Percentiles rank a stretch among this genome's conserved stretches.
phyloP scores from a whole-genome alignment of 441 rosid genomes.

The Mallotus repandus region DNA sequence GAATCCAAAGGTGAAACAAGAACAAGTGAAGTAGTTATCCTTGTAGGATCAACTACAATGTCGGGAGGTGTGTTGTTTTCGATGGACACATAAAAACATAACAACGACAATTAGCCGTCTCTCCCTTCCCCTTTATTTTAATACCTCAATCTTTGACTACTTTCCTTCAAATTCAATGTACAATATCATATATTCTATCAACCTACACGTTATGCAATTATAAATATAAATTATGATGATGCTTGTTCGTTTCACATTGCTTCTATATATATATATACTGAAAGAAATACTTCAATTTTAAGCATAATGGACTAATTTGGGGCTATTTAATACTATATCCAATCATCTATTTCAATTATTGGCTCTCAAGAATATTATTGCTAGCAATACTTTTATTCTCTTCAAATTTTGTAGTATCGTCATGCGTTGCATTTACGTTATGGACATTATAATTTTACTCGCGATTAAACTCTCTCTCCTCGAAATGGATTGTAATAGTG shows the following conservation, averaged over 20 bases:
- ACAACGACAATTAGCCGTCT: conserved; percentile 15
- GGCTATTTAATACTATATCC: not conserved
- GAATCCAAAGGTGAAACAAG: conserved; percentile 9
- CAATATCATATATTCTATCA: no score
- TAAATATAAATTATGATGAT: no score
- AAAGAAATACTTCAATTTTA: not conserved
- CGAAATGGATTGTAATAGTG: not conserved
- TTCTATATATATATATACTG: no score
- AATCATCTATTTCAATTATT: not conserved
- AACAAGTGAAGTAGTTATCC: not conserved
- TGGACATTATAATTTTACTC: no score
- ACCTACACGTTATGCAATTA: no score
- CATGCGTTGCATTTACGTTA: no score
- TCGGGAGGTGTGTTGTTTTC: conserved; percentile 14
- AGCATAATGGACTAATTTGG: not conserved
- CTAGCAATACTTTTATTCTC: no score
- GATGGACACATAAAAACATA: conserved; percentile 3
- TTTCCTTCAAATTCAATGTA: not conserved
- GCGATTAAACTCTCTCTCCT: no score
- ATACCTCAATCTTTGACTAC: conserved; percentile 1
- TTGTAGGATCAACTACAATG: not conserved
- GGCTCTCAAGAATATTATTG: not conserved
- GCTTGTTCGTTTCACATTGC: no score
- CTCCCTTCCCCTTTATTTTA: not conserved
- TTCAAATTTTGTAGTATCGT: no score